These are phyloP conservation scores for Epithele typhae DNA, from an alignment of 768 basidiomycete species.

Conservation along the genomic window DNA sequence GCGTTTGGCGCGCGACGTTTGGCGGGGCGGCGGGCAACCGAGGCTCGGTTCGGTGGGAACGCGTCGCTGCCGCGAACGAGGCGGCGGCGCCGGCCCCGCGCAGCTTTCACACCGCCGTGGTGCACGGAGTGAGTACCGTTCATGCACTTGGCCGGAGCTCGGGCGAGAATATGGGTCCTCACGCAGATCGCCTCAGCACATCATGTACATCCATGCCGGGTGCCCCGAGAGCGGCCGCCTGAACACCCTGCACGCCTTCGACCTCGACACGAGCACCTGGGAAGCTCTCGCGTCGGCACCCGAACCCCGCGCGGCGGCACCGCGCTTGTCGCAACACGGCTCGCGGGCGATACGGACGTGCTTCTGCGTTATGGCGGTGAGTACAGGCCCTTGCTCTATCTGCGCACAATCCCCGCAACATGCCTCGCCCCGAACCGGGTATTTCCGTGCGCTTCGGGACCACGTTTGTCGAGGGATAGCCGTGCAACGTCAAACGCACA, in stretches of 20 bases:
- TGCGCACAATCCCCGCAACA: not conserved
- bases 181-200: constrained; percentile 18
- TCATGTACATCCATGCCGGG: constrained; percentile 37
- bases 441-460: too few species aligned
- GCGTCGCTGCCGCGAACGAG: constrained; percentile 23
- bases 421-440: not conserved
- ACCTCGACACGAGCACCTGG: constrained; percentile 28
- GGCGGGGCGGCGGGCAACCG: not conserved
- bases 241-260: constrained; percentile 30
- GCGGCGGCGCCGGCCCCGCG: constrained; percentile 29
- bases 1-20: constrained; percentile 10
- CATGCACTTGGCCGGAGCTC: not conserved
- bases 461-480: too few species aligned
- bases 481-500: too few species aligned
- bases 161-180: not conserved
- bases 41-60: constrained; percentile 26
- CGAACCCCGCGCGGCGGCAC: constrained; percentile 38
- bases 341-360: constrained; percentile 14
- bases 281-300: constrained; percentile 32
- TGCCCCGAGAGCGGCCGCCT: constrained; percentile 36
- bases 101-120: constrained; percentile 34
- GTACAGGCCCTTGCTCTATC: not conserved
- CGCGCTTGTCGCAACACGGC: constrained; percentile 26
- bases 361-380: constrained; percentile 37
- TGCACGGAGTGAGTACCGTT: constrained; percentile 23